Evolutionary conservation across 352 stramenopile genomes (phyloP), one percentile per base, ranked within the genome.

Genomic region (Pythium apleroticum): DNA sequence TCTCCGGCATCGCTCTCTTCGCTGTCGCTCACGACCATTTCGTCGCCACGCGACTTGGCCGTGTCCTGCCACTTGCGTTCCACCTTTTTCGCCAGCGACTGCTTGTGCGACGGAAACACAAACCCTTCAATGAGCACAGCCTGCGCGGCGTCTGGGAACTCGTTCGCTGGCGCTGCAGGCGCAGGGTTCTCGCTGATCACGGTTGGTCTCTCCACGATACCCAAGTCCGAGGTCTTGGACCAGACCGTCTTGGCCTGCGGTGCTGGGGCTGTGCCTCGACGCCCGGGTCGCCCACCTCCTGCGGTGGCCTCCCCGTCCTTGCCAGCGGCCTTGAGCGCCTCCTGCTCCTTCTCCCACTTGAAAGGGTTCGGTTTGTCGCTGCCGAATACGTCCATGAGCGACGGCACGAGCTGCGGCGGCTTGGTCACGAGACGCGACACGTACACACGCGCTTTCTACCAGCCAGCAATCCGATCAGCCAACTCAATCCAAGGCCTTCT

Each of bases 111-210:
- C 30, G 87, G 87, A 54, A 95, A 95, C 49, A 93, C 74, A 57
- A 91, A 93, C 45, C 87, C 87, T 60, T 95, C 87, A 35, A 95
- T 93, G 20, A 90, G 70, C 49, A 88, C 77, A 1, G 84, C 81
- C 25, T 95, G 81, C 24, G 78, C 55, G 6, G 68, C 62, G 3
- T 76, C 77, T 0, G 83, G 82, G 41, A 93, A 95, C 24, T 77
- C 71, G 22, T 70, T 57, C 10, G 78, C 70, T 0, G 81, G 81
- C 2, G 70, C 65, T 15, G 64, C 66, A 14, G 72, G 72, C 5
- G 63, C 39, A 14, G 37, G 52, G 56, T 87, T 88, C 52, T 90
- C 81, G 49, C 79, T 82, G 27, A 92, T 65, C 7, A 43, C 48
- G 7, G 57, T 69, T 17, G 64, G 52, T n/a, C 81, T 69, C 65